A percentile compares a stretch with the other conserved stretches of the same genome.
phyloP scores from a whole-genome alignment of 176 grass and related monocot genomes.

The Oryza meridionalis region DNA sequence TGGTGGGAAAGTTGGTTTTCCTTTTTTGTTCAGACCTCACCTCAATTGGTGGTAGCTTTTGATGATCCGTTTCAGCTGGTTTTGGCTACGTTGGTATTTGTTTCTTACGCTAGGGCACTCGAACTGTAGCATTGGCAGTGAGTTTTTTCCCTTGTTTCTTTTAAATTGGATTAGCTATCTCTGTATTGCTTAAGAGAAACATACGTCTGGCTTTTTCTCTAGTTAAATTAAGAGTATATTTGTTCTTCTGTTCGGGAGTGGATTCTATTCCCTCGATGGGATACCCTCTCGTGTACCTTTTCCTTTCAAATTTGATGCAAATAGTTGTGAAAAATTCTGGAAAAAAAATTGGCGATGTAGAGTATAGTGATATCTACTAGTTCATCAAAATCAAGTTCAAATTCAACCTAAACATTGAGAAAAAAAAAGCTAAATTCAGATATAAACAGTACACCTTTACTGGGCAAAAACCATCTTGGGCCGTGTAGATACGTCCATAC shows the following conservation, averaged over 20 bases:
- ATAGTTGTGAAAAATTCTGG: too few relatives aligned
- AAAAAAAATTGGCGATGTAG: too few relatives aligned
- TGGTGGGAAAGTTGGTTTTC: neutral
- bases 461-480: too few relatives aligned
- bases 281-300: too few relatives aligned
- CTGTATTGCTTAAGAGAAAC: neutral
- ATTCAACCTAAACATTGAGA: too few relatives aligned
- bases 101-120: conserved; percentile 39
- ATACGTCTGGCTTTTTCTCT: neutral
- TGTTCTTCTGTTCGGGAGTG: neutral
- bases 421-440: too few relatives aligned
- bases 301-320: too few relatives aligned
- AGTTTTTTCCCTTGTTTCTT: conserved; percentile 6
- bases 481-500: too few relatives aligned
- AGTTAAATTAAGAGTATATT: neutral
- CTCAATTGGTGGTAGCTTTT: conserved; percentile 10
- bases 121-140: conserved; percentile 47
- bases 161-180: neutral
- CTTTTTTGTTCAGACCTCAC: neutral
- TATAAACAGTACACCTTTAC: too few relatives aligned
- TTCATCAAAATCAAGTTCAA: too few relatives aligned
- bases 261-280: too few relatives aligned
- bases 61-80: neutral
- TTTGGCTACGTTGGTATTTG: neutral
- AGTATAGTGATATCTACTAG: too few relatives aligned